Evolutionary conservation across 140 eudicot genomes (phyloP), one percentile per base, ranked within the genome.

Genomic region (Flaveria floridana): DNA sequence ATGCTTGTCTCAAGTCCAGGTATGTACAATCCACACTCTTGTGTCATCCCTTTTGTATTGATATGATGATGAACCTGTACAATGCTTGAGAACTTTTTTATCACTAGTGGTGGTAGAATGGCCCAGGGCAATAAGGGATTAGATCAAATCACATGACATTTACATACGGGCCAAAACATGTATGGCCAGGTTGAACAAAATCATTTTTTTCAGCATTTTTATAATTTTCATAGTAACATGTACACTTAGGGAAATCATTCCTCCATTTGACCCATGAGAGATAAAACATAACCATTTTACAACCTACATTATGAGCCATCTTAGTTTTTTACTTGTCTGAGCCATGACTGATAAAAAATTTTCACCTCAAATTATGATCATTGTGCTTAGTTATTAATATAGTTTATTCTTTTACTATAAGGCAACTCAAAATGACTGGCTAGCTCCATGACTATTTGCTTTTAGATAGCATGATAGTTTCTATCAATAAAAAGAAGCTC

Each of bases 1-100:
- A 81, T 26, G 84, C 86, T 18, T 92, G 96, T 94, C 83, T 82
- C 63, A 89, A 85, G 57, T 78, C 88, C 1, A 84, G 97, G 97
- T 92, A 72, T 52, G 81, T 67, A 48, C 51, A 12, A 46, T 19
- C 65, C 1, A 18, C 30, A 26, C 46, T 13, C 66, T 6, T 25
- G 42, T 51, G 53, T 57, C 10, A 61, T 51, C 41, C 53, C 21
- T 67, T 57, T 34, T 63, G 41, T 6, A 34, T 34, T 34, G 41
- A 34, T 34, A 34, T 34, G 41, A 34, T 7, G 51, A 62, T 64
- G 48, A 62, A 47, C 71, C 16, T 58, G 9, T 37, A 25, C 62
- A 20, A 57, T 9, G 4, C 64, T n/a, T 3, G 10, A 0, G 42
- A 20, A 46, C 48, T 68, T 20, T 51, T 20, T 12, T 44, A 34